These are phyloP conservation scores for Pythium diclinum DNA, from an alignment of 352 stramenopile species.

Conservation along the genomic window DNA sequence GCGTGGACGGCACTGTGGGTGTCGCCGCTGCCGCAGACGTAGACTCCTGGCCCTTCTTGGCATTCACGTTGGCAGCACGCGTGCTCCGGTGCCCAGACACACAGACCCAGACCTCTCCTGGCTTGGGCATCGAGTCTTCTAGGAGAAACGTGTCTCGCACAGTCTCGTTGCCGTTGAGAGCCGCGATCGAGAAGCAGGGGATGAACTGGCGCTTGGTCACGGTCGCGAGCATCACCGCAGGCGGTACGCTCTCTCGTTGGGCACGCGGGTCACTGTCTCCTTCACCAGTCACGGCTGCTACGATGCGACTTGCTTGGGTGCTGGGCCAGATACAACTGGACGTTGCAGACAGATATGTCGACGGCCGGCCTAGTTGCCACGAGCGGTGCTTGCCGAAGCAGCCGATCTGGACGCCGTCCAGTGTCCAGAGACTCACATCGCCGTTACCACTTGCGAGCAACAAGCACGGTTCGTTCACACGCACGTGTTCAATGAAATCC, in stretches of 20 bases:
- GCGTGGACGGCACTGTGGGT: not conserved
- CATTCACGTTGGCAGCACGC: constrained; percentile 30
- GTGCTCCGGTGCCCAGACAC: constrained; percentile 48
- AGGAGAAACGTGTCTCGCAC: constrained; percentile 54
- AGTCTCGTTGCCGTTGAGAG: constrained; percentile 38
- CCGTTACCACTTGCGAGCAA: constrained; percentile 59
- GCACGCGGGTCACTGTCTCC: not conserved
- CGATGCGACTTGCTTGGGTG: not conserved
- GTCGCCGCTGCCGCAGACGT: constrained; percentile 23
- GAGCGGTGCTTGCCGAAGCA: constrained; percentile 58
- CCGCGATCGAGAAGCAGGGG: constrained; percentile 51
- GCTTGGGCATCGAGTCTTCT: constrained; percentile 75
- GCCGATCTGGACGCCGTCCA: constrained; percentile 64
- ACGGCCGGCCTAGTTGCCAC: constrained; percentile 59
- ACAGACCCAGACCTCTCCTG: constrained; percentile 73
- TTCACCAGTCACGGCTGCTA: not conserved
- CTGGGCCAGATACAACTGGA: constrained; percentile 46
- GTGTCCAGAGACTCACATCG: constrained; percentile 70
- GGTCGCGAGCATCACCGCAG: constrained; percentile 21
- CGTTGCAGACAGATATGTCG: constrained; percentile 38
- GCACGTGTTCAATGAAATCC: constrained; percentile 66
- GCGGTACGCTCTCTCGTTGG: constrained; percentile 14
- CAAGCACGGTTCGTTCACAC: constrained; percentile 56
- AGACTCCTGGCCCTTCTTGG: constrained; percentile 20
- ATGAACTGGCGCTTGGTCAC: constrained; percentile 42